phyloP scores from a whole-genome alignment of 192 early-diverging fungal species.

The Funneliformis geosporum region DNA sequence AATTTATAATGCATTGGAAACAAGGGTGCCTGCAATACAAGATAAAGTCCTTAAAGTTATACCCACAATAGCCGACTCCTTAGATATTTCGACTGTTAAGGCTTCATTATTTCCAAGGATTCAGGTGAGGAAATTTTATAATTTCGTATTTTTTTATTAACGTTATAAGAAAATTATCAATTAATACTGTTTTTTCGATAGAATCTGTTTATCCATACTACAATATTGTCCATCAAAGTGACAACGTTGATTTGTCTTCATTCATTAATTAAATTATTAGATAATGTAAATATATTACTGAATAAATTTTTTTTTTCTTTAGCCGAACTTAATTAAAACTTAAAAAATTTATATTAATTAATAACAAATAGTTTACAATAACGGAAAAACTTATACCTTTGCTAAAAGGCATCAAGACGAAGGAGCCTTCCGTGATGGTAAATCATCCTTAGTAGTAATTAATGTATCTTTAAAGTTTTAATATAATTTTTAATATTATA shows the following conservation, averaged over 20 bases:
- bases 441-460: background rate
- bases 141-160: background rate
- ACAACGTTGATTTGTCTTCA: constrained; percentile 70
- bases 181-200: constrained; percentile 17
- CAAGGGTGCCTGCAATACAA: constrained; percentile 56
- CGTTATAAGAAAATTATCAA: background rate
- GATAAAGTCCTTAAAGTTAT: constrained; percentile 68
- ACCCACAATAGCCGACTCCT: constrained; percentile 52
- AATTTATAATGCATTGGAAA: constrained; percentile 66
- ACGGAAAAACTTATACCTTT: constrained; percentile 78
- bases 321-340: background rate
- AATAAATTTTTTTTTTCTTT: background rate
- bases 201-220: constrained; percentile 69
- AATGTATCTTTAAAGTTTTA: too few relatives aligned
- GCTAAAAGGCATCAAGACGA: constrained; percentile 70
- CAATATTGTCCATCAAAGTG: constrained; percentile 68
- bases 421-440: constrained; percentile 76
- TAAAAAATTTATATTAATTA: background rate
- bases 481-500: constrained; percentile 34
- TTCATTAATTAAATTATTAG: constrained; percentile 65
- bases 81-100: constrained; percentile 67
- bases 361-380: constrained; percentile 51
- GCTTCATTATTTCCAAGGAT: constrained; percentile 70
- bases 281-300: constrained; percentile 51
- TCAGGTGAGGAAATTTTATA: constrained; percentile 41